Percentiles rank a stretch among this genome's conserved stretches.
Evolutionary conservation across 2,329 filamentous ascomycete genomes (phyloP).

Genomic region (Fusarium temperatum): DNA sequence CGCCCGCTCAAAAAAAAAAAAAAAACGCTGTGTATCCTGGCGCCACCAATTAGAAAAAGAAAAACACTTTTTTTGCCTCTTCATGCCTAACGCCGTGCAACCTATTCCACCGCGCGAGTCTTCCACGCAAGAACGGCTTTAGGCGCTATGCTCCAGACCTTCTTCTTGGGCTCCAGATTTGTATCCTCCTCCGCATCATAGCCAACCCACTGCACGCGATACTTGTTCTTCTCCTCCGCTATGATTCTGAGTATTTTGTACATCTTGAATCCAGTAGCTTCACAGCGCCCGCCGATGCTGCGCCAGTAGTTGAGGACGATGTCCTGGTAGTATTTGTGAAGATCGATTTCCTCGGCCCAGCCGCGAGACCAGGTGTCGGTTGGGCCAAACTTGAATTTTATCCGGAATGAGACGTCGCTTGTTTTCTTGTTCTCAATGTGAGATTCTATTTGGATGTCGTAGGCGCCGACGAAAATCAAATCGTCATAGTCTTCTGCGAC

Average conservation of each 20-base stretch:
- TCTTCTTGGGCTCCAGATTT: conserved; percentile 10
- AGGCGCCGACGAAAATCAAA: conserved; percentile 2
- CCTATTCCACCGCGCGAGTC: neutral
- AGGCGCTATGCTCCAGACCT: neutral
- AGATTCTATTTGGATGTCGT: neutral
- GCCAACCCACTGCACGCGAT: conserved; percentile 12
- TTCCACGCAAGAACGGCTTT: conserved; percentile 10
- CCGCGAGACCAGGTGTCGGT: neutral
- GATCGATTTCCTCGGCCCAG: conserved; percentile 1
- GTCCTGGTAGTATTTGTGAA: neutral
- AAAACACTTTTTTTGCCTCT: conserved; percentile 46
- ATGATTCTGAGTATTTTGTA: conserved; percentile 8
- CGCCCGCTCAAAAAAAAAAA: neutral
- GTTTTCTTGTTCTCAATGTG: neutral
- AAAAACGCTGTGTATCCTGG: neutral
- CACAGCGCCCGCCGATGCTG: conserved; percentile 1
- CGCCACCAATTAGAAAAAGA: neutral
- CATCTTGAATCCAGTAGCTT: neutral
- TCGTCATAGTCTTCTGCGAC: neutral
- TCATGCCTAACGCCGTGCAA: conserved; percentile 51
- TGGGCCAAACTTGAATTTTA: neutral
- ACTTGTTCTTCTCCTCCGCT: neutral
- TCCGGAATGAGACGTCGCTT: neutral
- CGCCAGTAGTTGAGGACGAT: conserved; percentile 6
- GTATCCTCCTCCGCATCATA: conserved; percentile 1